Evolutionary conservation across 2,329 filamentous ascomycete species (phyloP), one percentile per base, ranked within the genome.

Genomic region (Phaeosphaeria sp.): DNA sequence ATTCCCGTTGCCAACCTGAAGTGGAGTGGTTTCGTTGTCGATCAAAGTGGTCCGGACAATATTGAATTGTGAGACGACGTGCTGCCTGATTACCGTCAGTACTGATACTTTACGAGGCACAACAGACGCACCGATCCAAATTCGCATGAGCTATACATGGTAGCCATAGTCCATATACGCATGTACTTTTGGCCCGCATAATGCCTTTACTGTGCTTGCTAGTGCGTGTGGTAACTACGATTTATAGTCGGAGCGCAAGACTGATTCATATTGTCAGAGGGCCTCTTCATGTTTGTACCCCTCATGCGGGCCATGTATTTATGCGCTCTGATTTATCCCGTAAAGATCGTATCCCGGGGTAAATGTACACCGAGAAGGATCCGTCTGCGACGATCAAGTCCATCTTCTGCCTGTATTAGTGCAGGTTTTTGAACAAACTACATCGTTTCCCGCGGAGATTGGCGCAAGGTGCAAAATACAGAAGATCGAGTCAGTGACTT

Each of bases 1-100:
- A 39, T 81, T 74, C 1, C 80, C 80, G 59, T 82, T 82, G 4
- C 79, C 80, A 5, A 82, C 77, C 63, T 81, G 80, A 18, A 86
- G 72, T 0, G 84, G 84, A 2, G 84, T 86, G 1, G 73, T 74
- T 17, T 81, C 45, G 71, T 78, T n/a, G 78, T 66, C 59, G 11
- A 70, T 68, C 9, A 70, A 53, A 24, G 25, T 53, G 6, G 55
- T 60, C 3, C 67, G 59, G 15, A 67, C 42, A 18, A 68, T 61
- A 18, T 68, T 67, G 58, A 64, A 68, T 24, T 59, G 58, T 15
- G 67, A 66, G 8, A 70, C 64, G 2, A 70, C 22, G 2, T 49
- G 56, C 40, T 64, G 49, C 33, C 67, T 67, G 13, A n/a, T 11
- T 0, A 20, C 7, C 5, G 42, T 59, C 18, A 62, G 53, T 30